These are phyloP conservation scores for Larix kaempferi DNA, from an alignment of 75 land plant genomes.

Conservation along the genomic window DNA sequence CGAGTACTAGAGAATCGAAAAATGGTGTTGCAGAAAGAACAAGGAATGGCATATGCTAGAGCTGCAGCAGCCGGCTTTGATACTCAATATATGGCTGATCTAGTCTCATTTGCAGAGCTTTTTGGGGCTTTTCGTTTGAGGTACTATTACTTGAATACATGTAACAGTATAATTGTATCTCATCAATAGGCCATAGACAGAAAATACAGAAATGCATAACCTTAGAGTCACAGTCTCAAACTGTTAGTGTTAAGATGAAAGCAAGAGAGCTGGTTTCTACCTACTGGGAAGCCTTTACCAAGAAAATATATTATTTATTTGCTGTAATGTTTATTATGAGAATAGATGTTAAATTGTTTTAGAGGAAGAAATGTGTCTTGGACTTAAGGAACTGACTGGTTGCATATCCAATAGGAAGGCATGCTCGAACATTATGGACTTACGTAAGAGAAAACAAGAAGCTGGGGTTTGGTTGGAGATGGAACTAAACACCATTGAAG, in stretches of 20 bases:
- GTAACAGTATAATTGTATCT: not conserved
- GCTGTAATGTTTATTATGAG: not conserved
- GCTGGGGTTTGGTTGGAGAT: conserved; percentile 78
- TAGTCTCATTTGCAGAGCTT: conserved; percentile 41
- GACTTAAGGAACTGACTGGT: conserved; percentile 3
- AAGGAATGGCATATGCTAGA: conserved; percentile 57
- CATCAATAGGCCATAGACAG: not conserved
- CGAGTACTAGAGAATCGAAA: conserved; percentile 47
- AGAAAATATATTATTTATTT: not conserved
- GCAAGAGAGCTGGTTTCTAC: not conserved
- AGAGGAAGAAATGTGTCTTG: not conserved
- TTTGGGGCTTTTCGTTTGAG: conserved; percentile 54
- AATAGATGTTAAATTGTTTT: not conserved
- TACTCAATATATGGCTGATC: conserved; percentile 35
- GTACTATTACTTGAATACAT: conserved; percentile 15
- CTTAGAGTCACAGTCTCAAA: not conserved
- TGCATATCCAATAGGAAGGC: conserved; percentile 66
- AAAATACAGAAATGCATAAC: not conserved
- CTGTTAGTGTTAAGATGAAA: not conserved
- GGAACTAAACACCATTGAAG: conserved; percentile 46
- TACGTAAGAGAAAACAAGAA: conserved; percentile 91
- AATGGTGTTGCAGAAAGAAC: conserved; percentile 48
- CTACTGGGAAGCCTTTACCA: not conserved
- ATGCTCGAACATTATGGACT: conserved; percentile 53
- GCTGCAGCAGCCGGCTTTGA: conserved; percentile 57